phyloP scores from a whole-genome alignment of 129 eudicot genomes.

The Tagetes patula region DNA sequence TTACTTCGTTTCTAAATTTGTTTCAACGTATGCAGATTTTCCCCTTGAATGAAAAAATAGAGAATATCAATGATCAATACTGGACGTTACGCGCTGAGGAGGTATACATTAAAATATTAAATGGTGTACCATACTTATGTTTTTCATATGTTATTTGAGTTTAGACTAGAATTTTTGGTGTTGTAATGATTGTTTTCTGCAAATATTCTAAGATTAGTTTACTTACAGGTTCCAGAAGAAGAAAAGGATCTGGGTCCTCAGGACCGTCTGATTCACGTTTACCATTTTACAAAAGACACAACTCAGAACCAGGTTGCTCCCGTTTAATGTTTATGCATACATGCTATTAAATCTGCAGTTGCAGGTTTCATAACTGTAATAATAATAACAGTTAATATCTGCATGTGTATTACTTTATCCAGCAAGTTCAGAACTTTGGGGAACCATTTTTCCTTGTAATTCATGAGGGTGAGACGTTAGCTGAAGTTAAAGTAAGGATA shows the following conservation, averaged over 20 bases:
- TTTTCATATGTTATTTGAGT: not conserved
- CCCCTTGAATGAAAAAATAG: constrained; percentile 69
- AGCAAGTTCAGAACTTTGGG: constrained; percentile 74
- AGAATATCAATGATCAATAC: constrained; percentile 77
- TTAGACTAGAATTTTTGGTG: constrained; percentile 13
- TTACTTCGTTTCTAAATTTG: constrained; percentile 5
- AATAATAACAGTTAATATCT: not conserved
- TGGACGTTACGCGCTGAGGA: constrained; percentile 97
- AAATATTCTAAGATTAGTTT: constrained; percentile 14
- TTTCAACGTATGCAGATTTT: constrained; percentile 53
- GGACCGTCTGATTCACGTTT: constrained; percentile 74
- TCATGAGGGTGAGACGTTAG: constrained; percentile 76
- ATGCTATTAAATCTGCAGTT: not conserved
- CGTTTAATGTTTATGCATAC: not conserved
- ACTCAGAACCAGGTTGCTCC: constrained; percentile 59
- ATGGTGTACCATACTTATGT: not conserved
- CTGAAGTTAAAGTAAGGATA: constrained; percentile 62
- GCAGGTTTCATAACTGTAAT: not conserved
- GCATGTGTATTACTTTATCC: constrained; percentile 18
- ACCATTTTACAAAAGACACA: constrained; percentile 63
- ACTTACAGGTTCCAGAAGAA: constrained; percentile 74
- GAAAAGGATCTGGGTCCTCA: constrained; percentile 69
- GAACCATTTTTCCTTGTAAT: constrained; percentile 78
- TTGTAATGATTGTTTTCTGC: constrained; percentile 21
- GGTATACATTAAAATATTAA: constrained; percentile 39